A percentile compares a stretch with the other conserved stretches of the same genome.
Evolutionary conservation across 139 green algal species (phyloP).

Genomic region (Ulvella scutata): DNA sequence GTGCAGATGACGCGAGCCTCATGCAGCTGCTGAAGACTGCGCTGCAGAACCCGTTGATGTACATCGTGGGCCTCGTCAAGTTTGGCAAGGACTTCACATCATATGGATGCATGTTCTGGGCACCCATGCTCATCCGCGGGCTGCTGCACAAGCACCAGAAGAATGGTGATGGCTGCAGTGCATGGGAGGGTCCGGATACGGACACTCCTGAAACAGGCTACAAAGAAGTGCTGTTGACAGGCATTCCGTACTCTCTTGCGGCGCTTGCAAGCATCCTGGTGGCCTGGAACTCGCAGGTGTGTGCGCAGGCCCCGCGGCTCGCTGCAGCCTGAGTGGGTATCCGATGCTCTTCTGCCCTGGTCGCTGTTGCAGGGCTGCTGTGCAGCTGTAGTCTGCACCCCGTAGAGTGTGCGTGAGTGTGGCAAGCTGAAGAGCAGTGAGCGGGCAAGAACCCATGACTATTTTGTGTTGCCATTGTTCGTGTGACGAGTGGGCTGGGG

Average conservation of each 20-base stretch:
- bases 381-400: too few species aligned
- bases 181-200: not conserved
- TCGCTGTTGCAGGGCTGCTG: too few species aligned
- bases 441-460: not conserved
- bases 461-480: not conserved
- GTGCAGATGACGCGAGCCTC: not conserved
- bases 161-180: not conserved
- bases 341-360: too few species aligned
- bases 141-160: not conserved
- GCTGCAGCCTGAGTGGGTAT: too few species aligned
- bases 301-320: not conserved
- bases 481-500: not conserved
- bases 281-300: not conserved
- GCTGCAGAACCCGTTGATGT: constrained; percentile 6
- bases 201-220: not conserved
- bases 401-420: too few species aligned
- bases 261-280: not conserved
- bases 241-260: not conserved
- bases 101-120: constrained; percentile 6
- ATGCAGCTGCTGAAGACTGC: constrained; percentile 2
- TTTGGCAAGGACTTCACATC: not conserved
- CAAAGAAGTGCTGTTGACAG: not conserved
- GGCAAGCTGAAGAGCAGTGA: too few species aligned
- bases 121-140: constrained; percentile 7
- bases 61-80: not conserved